Conservation (phyloP, 2,329 filamentous ascomycete species). For the Cladosporium sp. region DNA sequence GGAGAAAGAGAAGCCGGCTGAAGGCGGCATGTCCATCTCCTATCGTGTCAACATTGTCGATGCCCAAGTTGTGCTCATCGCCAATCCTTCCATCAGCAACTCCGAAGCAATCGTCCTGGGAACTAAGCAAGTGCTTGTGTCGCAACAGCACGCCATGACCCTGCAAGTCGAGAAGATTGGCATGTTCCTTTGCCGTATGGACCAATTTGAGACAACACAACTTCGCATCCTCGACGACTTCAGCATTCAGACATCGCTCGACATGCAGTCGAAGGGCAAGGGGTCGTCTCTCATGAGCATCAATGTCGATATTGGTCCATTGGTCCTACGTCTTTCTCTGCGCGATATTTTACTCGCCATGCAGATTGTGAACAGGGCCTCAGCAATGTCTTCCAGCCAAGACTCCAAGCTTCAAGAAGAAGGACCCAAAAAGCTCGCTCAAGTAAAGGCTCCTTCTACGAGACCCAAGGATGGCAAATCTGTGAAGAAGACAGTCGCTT, state of each 20-base stretch:
- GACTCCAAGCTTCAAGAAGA: slow-evolving; percentile 50
- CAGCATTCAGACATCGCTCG: slow-evolving; percentile 84
- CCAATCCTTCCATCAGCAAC: slow-evolving; percentile 83
- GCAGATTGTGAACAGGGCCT: slow-evolving; percentile 88
- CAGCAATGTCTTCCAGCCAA: slow-evolving; percentile 69
- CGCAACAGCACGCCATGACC: slow-evolving; percentile 90
- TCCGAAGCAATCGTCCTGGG: slow-evolving; percentile 95
- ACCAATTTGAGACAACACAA: slow-evolving; percentile 87
- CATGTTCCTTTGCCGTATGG: slow-evolving; percentile 99
- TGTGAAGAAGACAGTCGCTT: slow-evolving; percentile 50
- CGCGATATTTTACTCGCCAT: slow-evolving; percentile 92
- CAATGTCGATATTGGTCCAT: slow-evolving; percentile 82
- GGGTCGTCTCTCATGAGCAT: slow-evolving; percentile 71
- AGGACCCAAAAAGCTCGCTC: slow-evolving; percentile 57
- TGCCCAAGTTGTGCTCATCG: slow-evolving; percentile 93
- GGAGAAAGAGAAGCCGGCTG: slow-evolving; percentile 23
- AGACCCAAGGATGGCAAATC: slow-evolving; percentile 40
- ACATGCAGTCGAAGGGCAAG: slow-evolving; percentile 63
- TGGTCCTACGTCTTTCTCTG: slow-evolving; percentile 85
- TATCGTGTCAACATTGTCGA: slow-evolving; percentile 94
- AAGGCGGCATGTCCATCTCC: slow-evolving; percentile 68
- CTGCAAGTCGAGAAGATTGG: slow-evolving; percentile 91
- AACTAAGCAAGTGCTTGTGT: slow-evolving; percentile 88
- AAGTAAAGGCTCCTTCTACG: slow-evolving; percentile 47
- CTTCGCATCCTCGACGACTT: slow-evolving; percentile 96